Base-by-base conservation (phyloP, 495 filamentous ascomycete genomes). In the Podospora didyma region DNA sequence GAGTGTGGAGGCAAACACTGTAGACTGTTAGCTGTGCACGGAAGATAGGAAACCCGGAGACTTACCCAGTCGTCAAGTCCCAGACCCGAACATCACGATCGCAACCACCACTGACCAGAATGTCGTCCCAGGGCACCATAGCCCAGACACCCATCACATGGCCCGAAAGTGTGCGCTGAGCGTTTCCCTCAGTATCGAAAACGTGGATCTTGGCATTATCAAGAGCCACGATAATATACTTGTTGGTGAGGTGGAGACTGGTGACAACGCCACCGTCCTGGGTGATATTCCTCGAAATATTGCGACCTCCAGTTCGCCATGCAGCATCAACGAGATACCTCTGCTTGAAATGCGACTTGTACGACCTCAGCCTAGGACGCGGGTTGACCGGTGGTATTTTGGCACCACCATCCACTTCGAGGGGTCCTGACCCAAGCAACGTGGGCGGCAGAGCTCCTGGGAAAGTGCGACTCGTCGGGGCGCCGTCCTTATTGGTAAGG, bases 101-200 rank as follows among this genome's bases (percentile, higher is more conserved):
- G 70, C 94, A 98, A 31, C 94, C 94, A 61, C 94, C 94, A 66
- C 91, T 96, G 49, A 98, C 95, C 54, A 98, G 78, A 53, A 88
- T 89, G 69, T 98, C 92, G 56, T 89, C 95, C 89, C 92, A 96
- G 14, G 94, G 95, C 52, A 98, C 92, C 93, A 98, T 97, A 19
- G 94, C 94, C 94, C 94, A 98, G 39, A 98, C 94, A 34, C 94
- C 94, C 94, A 98, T 98, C 37, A 96, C 89, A 72, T 98, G 94
- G 24, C 94, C 94, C 65, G 91, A 86, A 14, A 98, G 79, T 2
- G 91, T 97, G 70, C 89, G 91, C 67, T 91, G 87, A 54, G 89
- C 84, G 54, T 89, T 83, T 23, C 94, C 94, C 58, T 94, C 85
- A 11, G 90, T 89, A 72, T 97, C 89, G 69, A 97, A 98, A 7